Conservation (phyloP, 441 rosid genomes). For the Gossypium armourianum region DNA sequence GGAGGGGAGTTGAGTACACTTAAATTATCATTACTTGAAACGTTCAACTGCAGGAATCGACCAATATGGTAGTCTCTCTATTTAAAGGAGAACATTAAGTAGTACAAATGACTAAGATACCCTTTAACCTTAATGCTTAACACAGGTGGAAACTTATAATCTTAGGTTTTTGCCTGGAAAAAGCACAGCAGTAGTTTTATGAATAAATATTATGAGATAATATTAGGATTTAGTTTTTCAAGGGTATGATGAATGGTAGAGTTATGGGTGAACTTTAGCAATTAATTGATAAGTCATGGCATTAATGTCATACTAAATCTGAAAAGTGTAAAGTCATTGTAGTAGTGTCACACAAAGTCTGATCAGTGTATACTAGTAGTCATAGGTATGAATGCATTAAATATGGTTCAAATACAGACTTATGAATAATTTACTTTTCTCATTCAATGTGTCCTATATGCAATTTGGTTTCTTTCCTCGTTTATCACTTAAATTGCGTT, state of each 20-base stretch:
- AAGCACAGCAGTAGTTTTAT: neutral
- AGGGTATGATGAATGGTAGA: neutral
- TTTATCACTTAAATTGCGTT: constrained; percentile 7
- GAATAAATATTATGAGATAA: neutral
- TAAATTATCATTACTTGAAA: neutral
- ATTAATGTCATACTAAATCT: neutral
- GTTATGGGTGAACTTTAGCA: neutral
- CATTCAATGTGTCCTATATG: neutral
- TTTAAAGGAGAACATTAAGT: neutral
- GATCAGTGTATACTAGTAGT: neutral
- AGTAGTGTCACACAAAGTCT: neutral
- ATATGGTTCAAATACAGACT: neutral
- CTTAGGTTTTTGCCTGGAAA: neutral
- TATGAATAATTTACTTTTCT: neutral
- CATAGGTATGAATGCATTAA: neutral
- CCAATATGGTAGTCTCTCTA: neutral
- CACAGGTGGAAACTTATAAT: neutral
- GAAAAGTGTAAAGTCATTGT: neutral
- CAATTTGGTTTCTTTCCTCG: neutral
- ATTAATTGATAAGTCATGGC: neutral
- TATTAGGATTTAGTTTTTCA: neutral
- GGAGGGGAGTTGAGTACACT: neutral
- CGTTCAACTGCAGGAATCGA: neutral
- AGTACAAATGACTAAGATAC: neutral
- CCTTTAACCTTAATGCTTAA: neutral